Conservation (phyloP, 2,329 filamentous ascomycete species). For the Phialophora tarda region DNA sequence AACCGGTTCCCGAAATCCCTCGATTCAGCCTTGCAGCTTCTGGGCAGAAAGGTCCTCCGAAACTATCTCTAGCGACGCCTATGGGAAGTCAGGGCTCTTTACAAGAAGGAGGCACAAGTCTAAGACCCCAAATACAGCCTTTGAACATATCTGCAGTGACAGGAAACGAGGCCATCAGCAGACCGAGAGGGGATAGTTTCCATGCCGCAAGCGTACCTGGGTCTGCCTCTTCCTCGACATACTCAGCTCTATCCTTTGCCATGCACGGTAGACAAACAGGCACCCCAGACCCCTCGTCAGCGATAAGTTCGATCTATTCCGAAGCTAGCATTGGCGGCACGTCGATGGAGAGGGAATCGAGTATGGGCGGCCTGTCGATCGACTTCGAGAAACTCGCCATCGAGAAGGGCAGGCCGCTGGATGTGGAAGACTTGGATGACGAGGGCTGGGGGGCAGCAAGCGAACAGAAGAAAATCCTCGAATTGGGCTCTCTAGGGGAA, state of each 20-base stretch:
- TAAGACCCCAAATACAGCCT: slow-evolving; percentile 63
- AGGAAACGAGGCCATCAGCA: slow-evolving; percentile 76
- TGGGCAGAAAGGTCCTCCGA: slow-evolving; percentile 61
- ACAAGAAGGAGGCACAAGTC: slow-evolving; percentile 65
- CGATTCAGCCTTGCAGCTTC: slow-evolving; percentile 44
- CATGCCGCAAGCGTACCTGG: slow-evolving; percentile 80
- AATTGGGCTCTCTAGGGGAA: slow-evolving; percentile 88
- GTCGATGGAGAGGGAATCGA: slow-evolving; percentile 82
- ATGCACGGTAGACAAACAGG: slow-evolving; percentile 68
- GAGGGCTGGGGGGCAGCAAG: slow-evolving; percentile 95
- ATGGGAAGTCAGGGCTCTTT: slow-evolving; percentile 79
- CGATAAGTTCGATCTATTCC: slow-evolving; percentile 83
- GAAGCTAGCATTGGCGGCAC: slow-evolving; percentile 76
- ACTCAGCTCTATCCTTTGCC: slow-evolving; percentile 81
- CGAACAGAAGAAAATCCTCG: slow-evolving; percentile 82
- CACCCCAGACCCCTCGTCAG: slow-evolving; percentile 84
- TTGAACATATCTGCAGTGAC: slow-evolving; percentile 42
- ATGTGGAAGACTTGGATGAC: slow-evolving; percentile 94
- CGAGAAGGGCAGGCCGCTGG: slow-evolving; percentile 80
- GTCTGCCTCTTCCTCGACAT: slow-evolving; percentile 85
- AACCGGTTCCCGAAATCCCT: slow-evolving; percentile 47
- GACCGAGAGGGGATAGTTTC: slow-evolving; percentile 84
- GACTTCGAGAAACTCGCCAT: slow-evolving; percentile 80
- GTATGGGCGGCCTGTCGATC: slow-evolving; percentile 74
- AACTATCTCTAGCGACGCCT: slow-evolving; percentile 82